These are phyloP conservation scores for Neocatenulostroma microsporum DNA, from an alignment of 2,329 filamentous ascomycete genomes.

Conservation along the genomic window DNA sequence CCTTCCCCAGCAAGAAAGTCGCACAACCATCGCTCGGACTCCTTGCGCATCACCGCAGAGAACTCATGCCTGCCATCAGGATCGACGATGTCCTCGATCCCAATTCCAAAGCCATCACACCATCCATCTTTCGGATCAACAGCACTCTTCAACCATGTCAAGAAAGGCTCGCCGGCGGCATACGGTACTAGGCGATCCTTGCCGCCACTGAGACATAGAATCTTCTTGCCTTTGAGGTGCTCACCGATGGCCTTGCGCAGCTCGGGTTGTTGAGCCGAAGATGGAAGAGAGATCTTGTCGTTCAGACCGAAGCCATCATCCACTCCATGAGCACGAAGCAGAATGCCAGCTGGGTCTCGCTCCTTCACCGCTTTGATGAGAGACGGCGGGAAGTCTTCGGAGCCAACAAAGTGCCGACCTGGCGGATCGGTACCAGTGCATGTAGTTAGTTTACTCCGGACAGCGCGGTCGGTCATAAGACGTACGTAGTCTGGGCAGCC, in stretches of 20 bases:
- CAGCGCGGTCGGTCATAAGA: slow-evolving; percentile 72
- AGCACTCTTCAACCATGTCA: slow-evolving; percentile 54
- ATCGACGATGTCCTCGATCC: slow-evolving; percentile 60
- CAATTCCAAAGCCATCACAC: slow-evolving; percentile 50
- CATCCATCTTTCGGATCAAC: slow-evolving; percentile 34
- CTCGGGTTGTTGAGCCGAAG: slow-evolving; percentile 38
- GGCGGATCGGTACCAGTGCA: slow-evolving; percentile 47
- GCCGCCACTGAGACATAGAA: slow-evolving; percentile 58
- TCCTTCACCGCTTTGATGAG: slow-evolving; percentile 56
- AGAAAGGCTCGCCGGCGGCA: slow-evolving; percentile 50
- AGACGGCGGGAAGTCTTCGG: slow-evolving; percentile 63
- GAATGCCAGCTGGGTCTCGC: slow-evolving; percentile 66
- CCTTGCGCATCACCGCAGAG: slow-evolving; percentile 56
- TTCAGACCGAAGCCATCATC: too few species aligned
- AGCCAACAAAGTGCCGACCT: slow-evolving; percentile 63
- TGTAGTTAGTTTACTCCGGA: slow-evolving; percentile 56
- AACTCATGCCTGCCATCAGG: slow-evolving; percentile 63
- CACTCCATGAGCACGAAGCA: slow-evolving; percentile 47
- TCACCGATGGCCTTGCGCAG: slow-evolving; percentile 29
- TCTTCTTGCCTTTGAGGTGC: slow-evolving; percentile 49
- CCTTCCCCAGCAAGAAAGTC: slow-evolving; percentile 29
- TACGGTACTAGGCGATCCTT: slow-evolving; percentile 69
- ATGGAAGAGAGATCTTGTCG: slow-evolving; percentile 26
- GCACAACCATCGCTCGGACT: slow-evolving; percentile 57
- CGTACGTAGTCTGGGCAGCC: slow-evolving; percentile 83